Evolutionary conservation across 2,329 filamentous ascomycete species (phyloP), one percentile per base, ranked within the genome.

Genomic region (Colletotrichum euphorbiae): DNA sequence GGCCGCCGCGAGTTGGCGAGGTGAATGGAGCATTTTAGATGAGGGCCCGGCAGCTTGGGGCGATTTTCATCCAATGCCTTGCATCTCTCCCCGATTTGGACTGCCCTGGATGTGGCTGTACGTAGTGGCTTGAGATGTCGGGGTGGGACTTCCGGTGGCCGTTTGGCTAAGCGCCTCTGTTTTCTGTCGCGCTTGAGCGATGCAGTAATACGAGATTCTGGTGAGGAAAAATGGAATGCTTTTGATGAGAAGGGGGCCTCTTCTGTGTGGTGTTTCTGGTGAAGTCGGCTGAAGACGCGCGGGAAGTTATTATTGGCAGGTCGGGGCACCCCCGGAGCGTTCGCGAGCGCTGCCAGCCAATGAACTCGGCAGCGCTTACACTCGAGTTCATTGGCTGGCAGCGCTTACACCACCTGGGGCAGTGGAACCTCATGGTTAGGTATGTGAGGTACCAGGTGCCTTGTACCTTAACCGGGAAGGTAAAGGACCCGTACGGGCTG

Each of bases 301-400:
- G 70, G 63, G 59, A 69, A 63, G 59, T 50, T 69, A 70, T 66
- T 42, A 70, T 70, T 71, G 70, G 70, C 61, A 60, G 64, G 17
- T 19, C 4, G 13, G 45, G 43, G 28, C 21, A n/a, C 54, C 59
- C 62, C 52, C 62, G 69, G 40, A n/a, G 21, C 17, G 31, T 28
- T 66, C 19, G 50, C 24, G 48, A 57, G 8, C 17, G 11, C 56
- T 56, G 43, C 6, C 45, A 42, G 62, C 69, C 69, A 71, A 71
- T 70, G 51, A 55, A 36, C 50, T 11, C 4, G 15, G 40, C 59
- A 59, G 69, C 69, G 67, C 69, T 69, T 61, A 68, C 36, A 55
- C 51, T n/a, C n/a, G n/a, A n/a, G n/a, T n/a, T n/a, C n/a, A n/a
- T n/a, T n/a, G n/a, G n/a, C n/a, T n/a, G 15, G 40, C 59, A 59